Evolutionary conservation across 1,284 basidiomycete genomes (phyloP).

Genomic region (Schizophyllum amplum): DNA sequence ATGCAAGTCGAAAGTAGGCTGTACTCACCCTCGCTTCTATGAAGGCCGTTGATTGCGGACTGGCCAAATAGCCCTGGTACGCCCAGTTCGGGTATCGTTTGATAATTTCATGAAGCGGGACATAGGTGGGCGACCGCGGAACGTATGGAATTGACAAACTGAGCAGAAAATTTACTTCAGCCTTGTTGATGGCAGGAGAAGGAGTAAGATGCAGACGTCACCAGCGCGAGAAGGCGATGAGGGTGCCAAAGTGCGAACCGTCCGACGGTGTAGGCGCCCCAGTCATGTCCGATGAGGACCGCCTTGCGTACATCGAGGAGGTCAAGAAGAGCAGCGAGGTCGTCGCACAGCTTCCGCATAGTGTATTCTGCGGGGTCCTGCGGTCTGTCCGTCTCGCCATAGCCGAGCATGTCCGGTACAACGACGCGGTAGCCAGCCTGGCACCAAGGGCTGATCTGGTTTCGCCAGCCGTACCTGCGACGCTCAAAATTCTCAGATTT

Average conservation of each 20-base stretch:
- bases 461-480: conserved; percentile 25
- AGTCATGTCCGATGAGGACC: conserved; percentile 17
- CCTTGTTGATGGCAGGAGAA: not conserved
- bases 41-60: conserved; percentile 35
- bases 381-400: conserved; percentile 22
- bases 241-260: conserved; percentile 66
- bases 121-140: conserved; percentile 42
- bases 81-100: conserved; percentile 44
- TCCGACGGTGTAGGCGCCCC: conserved; percentile 20
- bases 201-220: conserved; percentile 35
- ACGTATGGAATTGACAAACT: conserved; percentile 58
- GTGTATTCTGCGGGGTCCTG: conserved; percentile 13
- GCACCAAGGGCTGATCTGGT: conserved; percentile 20
- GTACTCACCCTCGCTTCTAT: conserved; percentile 44
- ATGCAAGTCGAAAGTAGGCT: not conserved
- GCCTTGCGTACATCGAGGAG: conserved; percentile 13
- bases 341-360: conserved; percentile 11
- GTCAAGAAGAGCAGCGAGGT: conserved; percentile 19
- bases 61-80: conserved; percentile 59
- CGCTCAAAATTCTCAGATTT: not conserved
- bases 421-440: conserved; percentile 19
- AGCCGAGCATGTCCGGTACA: conserved; percentile 21
- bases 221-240: conserved; percentile 43
- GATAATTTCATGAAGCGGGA: conserved; percentile 41
- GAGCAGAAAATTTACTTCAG: not conserved